phyloP scores from a whole-genome alignment of 306 rosid genomes.

The Cicer bijugum region DNA sequence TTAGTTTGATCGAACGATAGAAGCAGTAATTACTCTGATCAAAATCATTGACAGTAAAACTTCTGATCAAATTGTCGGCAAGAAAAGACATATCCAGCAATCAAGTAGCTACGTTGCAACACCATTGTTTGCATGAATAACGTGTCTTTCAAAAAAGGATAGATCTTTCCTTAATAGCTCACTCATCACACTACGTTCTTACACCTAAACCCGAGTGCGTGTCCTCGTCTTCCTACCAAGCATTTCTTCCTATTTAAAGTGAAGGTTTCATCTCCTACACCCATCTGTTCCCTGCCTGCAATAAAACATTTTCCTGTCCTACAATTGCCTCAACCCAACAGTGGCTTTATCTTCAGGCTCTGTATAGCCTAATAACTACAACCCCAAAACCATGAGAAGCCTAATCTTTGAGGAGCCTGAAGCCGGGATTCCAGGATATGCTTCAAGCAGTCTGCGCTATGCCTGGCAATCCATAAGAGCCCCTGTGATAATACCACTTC shows the following conservation, averaged over 20 bases:
- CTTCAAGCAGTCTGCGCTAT: constrained; percentile 49
- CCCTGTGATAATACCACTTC: constrained; percentile 55
- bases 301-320: constrained; percentile 36
- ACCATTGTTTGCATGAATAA: constrained; percentile 49
- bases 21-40: constrained; percentile 39
- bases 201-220: constrained; percentile 47
- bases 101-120: constrained; percentile 54
- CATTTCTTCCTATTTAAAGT: constrained; percentile 47
- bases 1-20: constrained; percentile 31
- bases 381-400: constrained; percentile 51
- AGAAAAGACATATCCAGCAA: constrained; percentile 51
- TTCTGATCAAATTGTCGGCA: constrained; percentile 48
- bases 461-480: constrained; percentile 55
- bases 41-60: constrained; percentile 40
- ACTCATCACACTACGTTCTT: constrained; percentile 49
- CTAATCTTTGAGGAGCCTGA: constrained; percentile 54
- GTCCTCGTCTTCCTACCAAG: constrained; percentile 45
- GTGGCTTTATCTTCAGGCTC: constrained; percentile 49
- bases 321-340: constrained; percentile 37
- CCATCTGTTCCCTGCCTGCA: constrained; percentile 41
- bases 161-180: constrained; percentile 37
- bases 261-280: constrained; percentile 42
- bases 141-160: constrained; percentile 45
- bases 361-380: constrained; percentile 33
- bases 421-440: constrained; percentile 40